Conservation (phyloP, 345 rosid species). For the Excoecaria agallocha region DNA sequence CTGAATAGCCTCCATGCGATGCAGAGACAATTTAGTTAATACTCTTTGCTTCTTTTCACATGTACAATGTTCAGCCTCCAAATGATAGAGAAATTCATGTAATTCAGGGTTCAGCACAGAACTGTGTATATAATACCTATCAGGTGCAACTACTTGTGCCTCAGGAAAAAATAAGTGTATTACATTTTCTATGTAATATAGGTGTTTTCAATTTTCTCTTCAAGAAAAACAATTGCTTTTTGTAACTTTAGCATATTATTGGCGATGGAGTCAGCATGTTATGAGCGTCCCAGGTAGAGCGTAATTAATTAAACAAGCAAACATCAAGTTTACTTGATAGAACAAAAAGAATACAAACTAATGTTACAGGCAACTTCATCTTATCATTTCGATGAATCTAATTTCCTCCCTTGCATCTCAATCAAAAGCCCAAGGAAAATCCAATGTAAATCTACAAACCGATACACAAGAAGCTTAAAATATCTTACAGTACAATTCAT, state of each 20-base stretch:
- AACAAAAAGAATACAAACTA: conserved; percentile 2
- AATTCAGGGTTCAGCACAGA: background rate
- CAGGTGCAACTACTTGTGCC: background rate
- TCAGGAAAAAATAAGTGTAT: background rate
- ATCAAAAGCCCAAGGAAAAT: conserved; percentile 3
- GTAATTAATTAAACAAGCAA: conserved; percentile 3
- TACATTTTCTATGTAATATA: background rate
- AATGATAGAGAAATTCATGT: background rate
- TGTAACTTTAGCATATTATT: background rate
- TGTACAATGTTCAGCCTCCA: too few relatives aligned
- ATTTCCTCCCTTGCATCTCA: background rate
- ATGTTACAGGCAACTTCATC: background rate
- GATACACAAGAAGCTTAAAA: background rate
- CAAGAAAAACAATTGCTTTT: too few relatives aligned
- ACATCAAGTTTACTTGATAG: background rate
- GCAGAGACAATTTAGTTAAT: too few relatives aligned
- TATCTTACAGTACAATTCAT: conserved; percentile 6
- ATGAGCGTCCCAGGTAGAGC: background rate
- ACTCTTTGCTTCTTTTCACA: too few relatives aligned
- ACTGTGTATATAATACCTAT: conserved; percentile 2
- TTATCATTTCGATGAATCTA: background rate
- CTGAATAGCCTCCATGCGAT: background rate
- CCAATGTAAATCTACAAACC: conserved; percentile 12
- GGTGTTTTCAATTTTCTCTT: background rate
- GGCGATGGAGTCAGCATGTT: background rate